phyloP scores from a whole-genome alignment of 345 rosid genomes.

The Lepidium africanum region DNA sequence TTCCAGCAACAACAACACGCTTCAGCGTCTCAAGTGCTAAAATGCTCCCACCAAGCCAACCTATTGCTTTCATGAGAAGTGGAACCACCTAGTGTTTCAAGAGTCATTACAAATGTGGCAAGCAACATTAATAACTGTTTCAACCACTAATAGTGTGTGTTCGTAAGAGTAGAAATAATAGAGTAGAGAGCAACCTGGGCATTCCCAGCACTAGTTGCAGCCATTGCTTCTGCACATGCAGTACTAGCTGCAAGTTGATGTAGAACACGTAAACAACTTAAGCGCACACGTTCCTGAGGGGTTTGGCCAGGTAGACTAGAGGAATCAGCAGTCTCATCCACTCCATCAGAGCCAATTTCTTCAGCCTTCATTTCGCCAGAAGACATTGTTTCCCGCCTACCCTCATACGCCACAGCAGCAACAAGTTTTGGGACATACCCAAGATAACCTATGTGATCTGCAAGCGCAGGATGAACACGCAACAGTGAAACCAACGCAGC shows the following conservation, averaged over 20 bases:
- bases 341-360: conserved; percentile 34
- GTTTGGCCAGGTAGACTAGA: conserved; percentile 59
- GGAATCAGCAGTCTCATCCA: conserved; percentile 47
- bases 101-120: conserved; percentile 13
- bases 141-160: not conserved
- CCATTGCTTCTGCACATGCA: conserved; percentile 98
- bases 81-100: conserved; percentile 75
- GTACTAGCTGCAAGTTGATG: conserved; percentile 99
- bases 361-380: conserved; percentile 55
- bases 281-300: conserved; percentile 95
- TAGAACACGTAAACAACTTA: conserved; percentile 92
- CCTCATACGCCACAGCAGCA: conserved; percentile 94
- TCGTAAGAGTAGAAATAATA: not conserved
- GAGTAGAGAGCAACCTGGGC: conserved; percentile 58
- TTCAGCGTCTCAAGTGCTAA: conserved; percentile 94
- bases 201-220: conserved; percentile 89
- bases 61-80: conserved; percentile 98
- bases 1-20: conserved; percentile 95
- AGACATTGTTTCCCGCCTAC: conserved; percentile 87
- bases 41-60: conserved; percentile 99
- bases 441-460: conserved; percentile 96
- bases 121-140: not conserved
- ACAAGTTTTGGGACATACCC: conserved; percentile 99
- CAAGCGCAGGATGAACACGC: conserved; percentile 97
- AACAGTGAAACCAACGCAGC: conserved; percentile 96